Evolutionary conservation across 2,329 filamentous ascomycete species (phyloP).

Genomic region (Akanthomyces lecanii): DNA sequence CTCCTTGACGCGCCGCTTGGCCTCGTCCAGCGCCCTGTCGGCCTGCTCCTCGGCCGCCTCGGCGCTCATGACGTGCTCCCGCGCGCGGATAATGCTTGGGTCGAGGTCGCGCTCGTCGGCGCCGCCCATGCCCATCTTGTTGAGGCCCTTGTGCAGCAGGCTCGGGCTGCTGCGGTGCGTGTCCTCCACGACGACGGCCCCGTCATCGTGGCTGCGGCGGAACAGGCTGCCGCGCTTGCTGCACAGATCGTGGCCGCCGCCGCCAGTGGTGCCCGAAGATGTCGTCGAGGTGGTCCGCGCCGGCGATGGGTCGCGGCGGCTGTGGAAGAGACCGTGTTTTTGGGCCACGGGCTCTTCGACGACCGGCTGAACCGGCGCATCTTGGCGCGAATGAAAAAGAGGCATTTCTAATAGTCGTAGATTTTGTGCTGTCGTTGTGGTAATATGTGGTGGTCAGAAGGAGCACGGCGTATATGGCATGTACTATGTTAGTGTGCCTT

Average conservation of each 20-base stretch:
- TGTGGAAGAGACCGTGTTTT: constrained; percentile 36
- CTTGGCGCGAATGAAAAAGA: constrained; percentile 29
- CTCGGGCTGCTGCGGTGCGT: constrained; percentile 22
- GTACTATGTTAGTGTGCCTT: background rate
- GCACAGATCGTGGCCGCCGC: constrained; percentile 13
- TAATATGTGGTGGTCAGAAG: background rate
- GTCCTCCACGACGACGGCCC: constrained; percentile 19
- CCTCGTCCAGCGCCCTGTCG: constrained; percentile 57
- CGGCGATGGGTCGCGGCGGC: constrained; percentile 27
- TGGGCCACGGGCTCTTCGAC: constrained; percentile 29
- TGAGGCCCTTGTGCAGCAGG: constrained; percentile 33
- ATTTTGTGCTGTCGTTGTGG: background rate
- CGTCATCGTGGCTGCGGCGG: constrained; percentile 26
- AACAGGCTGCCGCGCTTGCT: constrained; percentile 24
- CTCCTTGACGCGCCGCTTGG: constrained; percentile 55
- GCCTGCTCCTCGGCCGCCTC: constrained; percentile 62
- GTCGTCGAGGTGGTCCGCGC: constrained; percentile 26
- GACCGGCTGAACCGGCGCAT: constrained; percentile 31
- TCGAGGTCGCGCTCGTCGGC: constrained; percentile 45
- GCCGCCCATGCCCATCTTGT: constrained; percentile 40
- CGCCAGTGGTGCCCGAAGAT: constrained; percentile 3
- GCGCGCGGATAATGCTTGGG: constrained; percentile 56
- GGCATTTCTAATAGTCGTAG: constrained; percentile 24
- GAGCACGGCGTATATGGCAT: background rate
- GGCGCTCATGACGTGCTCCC: constrained; percentile 57